Evolutionary conservation across 139 green algal species (phyloP).

Genomic region (Chlorella ohadii): DNA sequence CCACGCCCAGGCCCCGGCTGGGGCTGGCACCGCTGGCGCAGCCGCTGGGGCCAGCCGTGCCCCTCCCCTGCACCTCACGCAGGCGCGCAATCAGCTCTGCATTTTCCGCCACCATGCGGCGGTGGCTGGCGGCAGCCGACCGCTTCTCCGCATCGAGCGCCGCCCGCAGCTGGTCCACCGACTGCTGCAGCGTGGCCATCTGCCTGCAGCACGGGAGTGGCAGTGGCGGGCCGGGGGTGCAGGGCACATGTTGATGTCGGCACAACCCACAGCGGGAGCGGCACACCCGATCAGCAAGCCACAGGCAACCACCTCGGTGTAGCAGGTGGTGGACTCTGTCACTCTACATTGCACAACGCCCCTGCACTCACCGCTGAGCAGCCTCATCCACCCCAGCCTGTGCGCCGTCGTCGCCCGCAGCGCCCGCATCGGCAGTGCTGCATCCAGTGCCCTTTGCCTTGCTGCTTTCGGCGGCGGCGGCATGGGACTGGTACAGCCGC

Average conservation of each 20-base stretch:
- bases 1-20: not conserved
- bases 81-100: slow-evolving; percentile 76
- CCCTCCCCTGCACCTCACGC: slow-evolving; percentile 9
- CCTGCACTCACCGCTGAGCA: not conserved
- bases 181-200: slow-evolving; percentile 85
- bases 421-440: not conserved
- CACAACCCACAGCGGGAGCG: no score
- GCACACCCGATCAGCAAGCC: no score
- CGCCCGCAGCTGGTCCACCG: slow-evolving; percentile 73
- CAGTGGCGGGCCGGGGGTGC: not conserved
- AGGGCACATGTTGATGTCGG: no score
- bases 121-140: not conserved
- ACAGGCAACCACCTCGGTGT: no score
- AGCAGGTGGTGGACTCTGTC: not conserved
- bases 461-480: slow-evolving; percentile 33
- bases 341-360: not conserved
- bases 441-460: not conserved
- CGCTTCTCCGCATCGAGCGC: slow-evolving; percentile 80
- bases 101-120: slow-evolving; percentile 81
- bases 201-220: slow-evolving; percentile 48
- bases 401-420: slow-evolving; percentile 66
- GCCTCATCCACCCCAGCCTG: not conserved
- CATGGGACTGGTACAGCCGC: slow-evolving; percentile 82
- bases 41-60: not conserved
- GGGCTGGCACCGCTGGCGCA: not conserved